A percentile compares a stretch with the other conserved stretches of the same genome.
These are phyloP conservation scores for Volvariella surrecta DNA, from an alignment of 1,284 basidiomycete genomes.

Conservation along the genomic window DNA sequence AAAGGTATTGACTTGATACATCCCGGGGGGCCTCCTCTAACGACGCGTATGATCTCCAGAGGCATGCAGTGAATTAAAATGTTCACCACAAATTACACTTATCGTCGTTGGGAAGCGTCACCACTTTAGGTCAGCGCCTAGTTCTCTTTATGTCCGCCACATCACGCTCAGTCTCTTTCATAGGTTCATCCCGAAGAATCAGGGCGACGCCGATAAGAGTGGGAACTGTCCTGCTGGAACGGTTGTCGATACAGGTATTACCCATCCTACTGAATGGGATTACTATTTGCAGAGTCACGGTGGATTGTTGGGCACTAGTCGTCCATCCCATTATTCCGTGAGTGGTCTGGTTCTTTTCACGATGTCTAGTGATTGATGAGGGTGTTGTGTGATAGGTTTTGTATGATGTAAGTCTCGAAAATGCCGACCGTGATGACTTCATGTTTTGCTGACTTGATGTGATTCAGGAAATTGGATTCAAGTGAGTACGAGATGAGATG, in stretches of 20 bases:
- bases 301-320: slow-evolving; percentile 46
- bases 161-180: not conserved
- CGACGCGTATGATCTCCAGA: slow-evolving; percentile 24
- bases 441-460: no score
- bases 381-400: slow-evolving; percentile 12
- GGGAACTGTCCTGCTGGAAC: slow-evolving; percentile 60
- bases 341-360: not conserved
- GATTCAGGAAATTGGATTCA: slow-evolving; percentile 17
- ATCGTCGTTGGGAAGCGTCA: slow-evolving; percentile 71
- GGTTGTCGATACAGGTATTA: slow-evolving; percentile 51
- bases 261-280: slow-evolving; percentile 58
- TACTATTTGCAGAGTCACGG: slow-evolving; percentile 64
- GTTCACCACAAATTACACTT: slow-evolving; percentile 56
- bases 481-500: slow-evolving; percentile 9
- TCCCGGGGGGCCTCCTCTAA: not conserved
- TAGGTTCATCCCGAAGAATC: slow-evolving; percentile 46
- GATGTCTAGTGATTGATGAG: not conserved
- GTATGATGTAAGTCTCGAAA: slow-evolving; percentile 16
- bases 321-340: slow-evolving; percentile 51
- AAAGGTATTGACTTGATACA: slow-evolving; percentile 28
- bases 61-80: slow-evolving; percentile 39
- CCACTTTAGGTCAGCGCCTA: slow-evolving; percentile 42
- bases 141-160: not conserved
- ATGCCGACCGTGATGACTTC: not conserved
- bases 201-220: slow-evolving; percentile 27